phyloP scores from a whole-genome alignment of 768 basidiomycete genomes.

The Lactarius hengduanensis region DNA sequence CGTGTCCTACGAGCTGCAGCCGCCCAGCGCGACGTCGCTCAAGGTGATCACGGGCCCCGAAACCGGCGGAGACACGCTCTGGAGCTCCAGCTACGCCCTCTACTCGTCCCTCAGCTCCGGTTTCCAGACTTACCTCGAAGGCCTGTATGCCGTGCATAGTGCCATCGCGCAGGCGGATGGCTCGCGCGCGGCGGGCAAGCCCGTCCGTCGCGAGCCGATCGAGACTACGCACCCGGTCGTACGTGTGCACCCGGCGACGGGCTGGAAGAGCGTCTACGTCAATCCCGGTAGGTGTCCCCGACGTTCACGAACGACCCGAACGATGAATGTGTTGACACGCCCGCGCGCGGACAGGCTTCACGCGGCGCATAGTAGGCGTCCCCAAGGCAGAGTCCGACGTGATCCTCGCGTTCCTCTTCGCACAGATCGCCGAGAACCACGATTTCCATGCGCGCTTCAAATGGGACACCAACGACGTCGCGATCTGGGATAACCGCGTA shows the following conservation, averaged over 20 bases:
- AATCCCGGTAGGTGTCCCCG: conserved; percentile 54
- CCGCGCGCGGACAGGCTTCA: conserved; percentile 54
- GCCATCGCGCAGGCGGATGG: conserved; percentile 45
- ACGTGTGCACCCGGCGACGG: conserved; percentile 80
- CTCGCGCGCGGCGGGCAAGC: conserved; percentile 13
- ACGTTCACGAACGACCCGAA: too few species aligned
- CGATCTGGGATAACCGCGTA: conserved; percentile 87
- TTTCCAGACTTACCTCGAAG: conserved; percentile 57
- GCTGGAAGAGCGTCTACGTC: conserved; percentile 81
- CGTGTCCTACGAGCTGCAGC: conserved; percentile 79
- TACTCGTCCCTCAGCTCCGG: conserved; percentile 58
- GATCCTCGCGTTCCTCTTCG: conserved; percentile 68
- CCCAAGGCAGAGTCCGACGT: conserved; percentile 82
- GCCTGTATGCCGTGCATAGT: conserved; percentile 55
- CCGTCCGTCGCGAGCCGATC: conserved; percentile 25
- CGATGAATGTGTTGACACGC: not conserved
- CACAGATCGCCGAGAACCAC: conserved; percentile 63
- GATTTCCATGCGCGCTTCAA: conserved; percentile 76
- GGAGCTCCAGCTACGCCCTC: conserved; percentile 48
- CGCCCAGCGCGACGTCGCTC: conserved; percentile 76
- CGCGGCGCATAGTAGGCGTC: conserved; percentile 71
- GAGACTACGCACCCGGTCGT: conserved; percentile 67
- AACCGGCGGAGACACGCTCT: conserved; percentile 42
- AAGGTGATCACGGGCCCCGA: conserved; percentile 70
- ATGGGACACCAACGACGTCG: conserved; percentile 74